Conservation (phyloP, 225 moss, liverwort and hornwort genomes). For the Ulota crispa region DNA sequence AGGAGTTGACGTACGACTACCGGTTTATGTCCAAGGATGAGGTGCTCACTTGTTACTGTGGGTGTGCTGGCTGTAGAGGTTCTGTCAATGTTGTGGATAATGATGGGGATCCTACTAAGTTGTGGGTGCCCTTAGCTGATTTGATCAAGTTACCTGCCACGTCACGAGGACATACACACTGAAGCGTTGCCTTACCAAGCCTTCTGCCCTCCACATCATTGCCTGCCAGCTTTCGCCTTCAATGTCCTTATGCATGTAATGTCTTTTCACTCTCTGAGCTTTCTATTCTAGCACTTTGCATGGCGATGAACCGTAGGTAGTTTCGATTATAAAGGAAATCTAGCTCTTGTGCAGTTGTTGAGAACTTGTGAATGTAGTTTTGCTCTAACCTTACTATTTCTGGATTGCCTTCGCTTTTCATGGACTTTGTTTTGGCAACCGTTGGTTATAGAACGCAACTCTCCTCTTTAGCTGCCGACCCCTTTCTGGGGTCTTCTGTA, state of each 20-base stretch:
- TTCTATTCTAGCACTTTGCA: constrained; percentile 15
- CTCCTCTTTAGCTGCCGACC: neutral
- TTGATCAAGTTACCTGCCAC: constrained; percentile 63
- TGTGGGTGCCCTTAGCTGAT: constrained; percentile 61
- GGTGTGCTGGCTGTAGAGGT: constrained; percentile 86
- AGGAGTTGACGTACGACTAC: constrained; percentile 96
- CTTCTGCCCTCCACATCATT: constrained; percentile 10
- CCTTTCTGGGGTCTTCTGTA: neutral
- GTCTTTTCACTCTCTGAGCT: constrained; percentile 28
- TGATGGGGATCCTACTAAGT: constrained; percentile 73
- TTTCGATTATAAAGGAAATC: neutral
- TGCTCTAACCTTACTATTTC: constrained; percentile 6
- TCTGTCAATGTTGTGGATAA: constrained; percentile 84
- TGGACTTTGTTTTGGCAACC: neutral
- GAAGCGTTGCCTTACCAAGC: neutral
- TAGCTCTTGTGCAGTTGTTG: neutral
- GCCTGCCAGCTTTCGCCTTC: constrained; percentile 17
- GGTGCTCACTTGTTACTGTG: constrained; percentile 93
- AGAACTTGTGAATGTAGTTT: neutral
- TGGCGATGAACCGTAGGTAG: neutral
- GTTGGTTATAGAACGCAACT: neutral
- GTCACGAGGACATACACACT: constrained; percentile 60
- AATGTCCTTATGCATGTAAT: constrained; percentile 35
- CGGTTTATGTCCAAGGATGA: constrained; percentile 97
- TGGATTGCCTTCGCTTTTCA: neutral